phyloP scores from a whole-genome alignment of 1,139 yeast species.

The Geotrichum phurueaensis region DNA sequence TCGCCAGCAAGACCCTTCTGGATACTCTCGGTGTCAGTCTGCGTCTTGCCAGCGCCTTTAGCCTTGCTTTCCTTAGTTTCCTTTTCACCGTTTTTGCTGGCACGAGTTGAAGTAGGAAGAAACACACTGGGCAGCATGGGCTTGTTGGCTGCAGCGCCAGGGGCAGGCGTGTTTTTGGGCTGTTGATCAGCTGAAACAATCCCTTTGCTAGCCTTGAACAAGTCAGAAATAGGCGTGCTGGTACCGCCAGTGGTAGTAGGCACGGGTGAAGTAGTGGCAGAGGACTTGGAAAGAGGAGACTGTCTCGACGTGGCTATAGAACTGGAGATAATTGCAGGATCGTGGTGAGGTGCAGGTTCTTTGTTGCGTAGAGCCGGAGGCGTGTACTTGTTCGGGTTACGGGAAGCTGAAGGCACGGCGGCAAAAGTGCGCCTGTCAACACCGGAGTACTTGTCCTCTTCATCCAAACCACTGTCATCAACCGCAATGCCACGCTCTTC shows the following conservation, averaged over 20 bases:
- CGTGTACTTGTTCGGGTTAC: conserved; percentile 46
- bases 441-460: conserved; percentile 94
- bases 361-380: conserved; percentile 54
- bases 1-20: conserved; percentile 34
- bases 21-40: conserved; percentile 20
- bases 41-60: conserved; percentile 8
- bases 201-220: conserved; percentile 16
- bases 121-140: conserved; percentile 19
- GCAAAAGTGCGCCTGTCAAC: conserved; percentile 44
- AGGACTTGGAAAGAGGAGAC: conserved; percentile 8
- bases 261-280: neutral
- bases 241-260: conserved; percentile 13
- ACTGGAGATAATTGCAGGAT: conserved; percentile 69
- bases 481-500: conserved; percentile 80
- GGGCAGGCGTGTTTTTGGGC: conserved; percentile 7
- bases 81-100: conserved; percentile 8
- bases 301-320: conserved; percentile 23
- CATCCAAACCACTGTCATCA: conserved; percentile 85
- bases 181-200: conserved; percentile 13
- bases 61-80: conserved; percentile 4
- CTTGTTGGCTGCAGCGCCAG: conserved; percentile 6
- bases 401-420: conserved; percentile 8
- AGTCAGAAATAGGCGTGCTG: conserved; percentile 17
- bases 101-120: conserved; percentile 13
- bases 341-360: conserved; percentile 33